Evolutionary conservation across 805 yeast species (phyloP), one percentile per base, ranked within the genome.

Genomic region (Yamadazyma tumulicola): DNA sequence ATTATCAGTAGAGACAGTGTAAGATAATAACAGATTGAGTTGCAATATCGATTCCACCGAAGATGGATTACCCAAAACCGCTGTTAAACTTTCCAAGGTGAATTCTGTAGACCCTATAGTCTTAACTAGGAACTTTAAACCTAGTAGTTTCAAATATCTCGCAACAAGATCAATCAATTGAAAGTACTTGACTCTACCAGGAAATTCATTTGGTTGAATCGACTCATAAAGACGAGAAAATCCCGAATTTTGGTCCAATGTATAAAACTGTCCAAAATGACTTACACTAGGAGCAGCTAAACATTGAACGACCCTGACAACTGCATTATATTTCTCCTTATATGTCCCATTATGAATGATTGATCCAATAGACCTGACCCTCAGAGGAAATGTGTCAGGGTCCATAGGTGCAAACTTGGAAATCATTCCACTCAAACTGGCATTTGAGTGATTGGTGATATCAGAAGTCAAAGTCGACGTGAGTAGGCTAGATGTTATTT

Each of bases 271-370:
- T 12, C 5, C 9, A 14, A 37, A 27, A 3, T 18, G n/a, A 6
- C 20, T 29, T 9, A 34, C 25, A 14, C 27, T 23, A 11, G 26
- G 10, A 4, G 26, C 17, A 12, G 13, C 19, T 15, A 38, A 23
- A 5, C 9, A n/a, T 25, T 18, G 32, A 12, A 39, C 14, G 2
- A 34, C 12, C 9, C 27, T 20, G n/a, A 42, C 17, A 11, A 37
- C 29, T 1, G 34, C 24, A 10, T 32, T 28, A 7, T 52, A 41
- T 36, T 57, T 61, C 37, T 57, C 62, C 26, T 56, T 58, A 35
- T 61, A 61, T 1, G 61, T 39, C 1, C 67, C 66, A 27, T 48
- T 26, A 6, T 33, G 24, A 1, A 60, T 26, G 9, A 59, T 45
- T 1, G 56, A 41, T 18, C 61, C 32, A 13, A 38, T 15, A 19